phyloP scores from a whole-genome alignment of 805 yeast genomes.

The Metschnikowia reukaufii region DNA sequence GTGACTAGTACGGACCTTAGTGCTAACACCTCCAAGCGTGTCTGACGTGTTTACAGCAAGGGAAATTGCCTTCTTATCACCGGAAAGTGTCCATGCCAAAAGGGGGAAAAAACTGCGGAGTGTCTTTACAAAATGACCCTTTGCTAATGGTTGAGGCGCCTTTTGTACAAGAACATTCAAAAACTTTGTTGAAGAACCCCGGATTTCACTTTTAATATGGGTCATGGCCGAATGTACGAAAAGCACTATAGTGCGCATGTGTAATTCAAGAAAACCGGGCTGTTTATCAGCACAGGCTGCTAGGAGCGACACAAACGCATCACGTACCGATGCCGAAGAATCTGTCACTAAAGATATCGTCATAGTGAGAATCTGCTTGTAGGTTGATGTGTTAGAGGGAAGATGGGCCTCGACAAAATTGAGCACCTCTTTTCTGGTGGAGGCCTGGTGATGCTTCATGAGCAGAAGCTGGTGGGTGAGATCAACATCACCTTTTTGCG shows the following conservation, averaged over 20 bases:
- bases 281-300: slow-evolving; percentile 48
- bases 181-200: slow-evolving; percentile 73
- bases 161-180: slow-evolving; percentile 57
- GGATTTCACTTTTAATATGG: slow-evolving; percentile 74
- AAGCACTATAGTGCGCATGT: slow-evolving; percentile 59
- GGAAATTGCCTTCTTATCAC: slow-evolving; percentile 36
- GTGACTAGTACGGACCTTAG: slow-evolving; percentile 42
- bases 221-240: slow-evolving; percentile 92
- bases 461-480: slow-evolving; percentile 63
- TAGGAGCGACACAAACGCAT: slow-evolving; percentile 50
- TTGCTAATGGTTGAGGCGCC: slow-evolving; percentile 55
- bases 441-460: slow-evolving; percentile 68
- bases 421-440: slow-evolving; percentile 72
- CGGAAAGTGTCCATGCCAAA: slow-evolving; percentile 66
- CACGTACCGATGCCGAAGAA: slow-evolving; percentile 62
- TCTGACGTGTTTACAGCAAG: slow-evolving; percentile 36
- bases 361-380: slow-evolving; percentile 58
- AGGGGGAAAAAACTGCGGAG: slow-evolving; percentile 66
- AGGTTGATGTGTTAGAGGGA: slow-evolving; percentile 51
- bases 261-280: slow-evolving; percentile 57
- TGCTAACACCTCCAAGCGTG: slow-evolving; percentile 33
- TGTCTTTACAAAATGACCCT: slow-evolving; percentile 68
- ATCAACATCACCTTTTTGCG: slow-evolving; percentile 41
- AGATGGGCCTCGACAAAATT: slow-evolving; percentile 50
- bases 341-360: slow-evolving; percentile 67